Conservation (phyloP, 352 stramenopile species). For the Phytophthora macrochlamydospora region DNA sequence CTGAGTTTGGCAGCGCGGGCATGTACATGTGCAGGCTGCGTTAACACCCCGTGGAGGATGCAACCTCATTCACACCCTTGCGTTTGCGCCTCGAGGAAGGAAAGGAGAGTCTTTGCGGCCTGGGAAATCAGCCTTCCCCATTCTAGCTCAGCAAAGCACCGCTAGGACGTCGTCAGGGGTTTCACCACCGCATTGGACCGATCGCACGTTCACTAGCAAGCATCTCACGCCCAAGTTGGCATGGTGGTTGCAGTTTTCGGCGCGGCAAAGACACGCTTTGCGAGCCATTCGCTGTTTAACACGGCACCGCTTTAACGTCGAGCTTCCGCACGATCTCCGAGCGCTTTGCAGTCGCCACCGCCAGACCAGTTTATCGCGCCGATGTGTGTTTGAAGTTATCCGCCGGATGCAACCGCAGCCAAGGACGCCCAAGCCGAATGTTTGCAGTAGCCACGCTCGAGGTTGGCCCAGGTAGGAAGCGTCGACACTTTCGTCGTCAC, state of each 20-base stretch:
- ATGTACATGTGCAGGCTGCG: background rate
- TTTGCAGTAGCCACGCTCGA: background rate
- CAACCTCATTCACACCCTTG: background rate
- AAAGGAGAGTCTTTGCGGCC: background rate
- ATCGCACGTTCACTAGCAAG: too few species aligned
- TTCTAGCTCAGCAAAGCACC: too few species aligned
- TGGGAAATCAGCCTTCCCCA: too few species aligned
- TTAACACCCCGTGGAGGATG: background rate
- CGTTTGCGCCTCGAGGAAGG: background rate
- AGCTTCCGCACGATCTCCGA: background rate
- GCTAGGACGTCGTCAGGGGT: too few species aligned
- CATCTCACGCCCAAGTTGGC: background rate
- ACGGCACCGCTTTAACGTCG: background rate
- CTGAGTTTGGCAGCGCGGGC: too few species aligned
- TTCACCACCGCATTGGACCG: too few species aligned
- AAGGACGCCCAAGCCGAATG: background rate
- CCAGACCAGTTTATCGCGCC: slow-evolving; percentile 6
- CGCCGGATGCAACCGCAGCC: background rate
- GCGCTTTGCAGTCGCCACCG: background rate
- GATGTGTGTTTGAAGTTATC: slow-evolving; percentile 24
- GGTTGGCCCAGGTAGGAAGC: background rate
- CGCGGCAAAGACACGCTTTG: background rate
- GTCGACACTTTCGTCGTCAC: background rate
- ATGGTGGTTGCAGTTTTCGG: background rate
- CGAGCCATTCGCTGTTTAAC: background rate